Percentiles rank a stretch among this genome's conserved stretches.
These are phyloP conservation scores for Biscogniauxia mediterranea DNA, from an alignment of 2,329 filamentous ascomycete species.

Conservation along the genomic window DNA sequence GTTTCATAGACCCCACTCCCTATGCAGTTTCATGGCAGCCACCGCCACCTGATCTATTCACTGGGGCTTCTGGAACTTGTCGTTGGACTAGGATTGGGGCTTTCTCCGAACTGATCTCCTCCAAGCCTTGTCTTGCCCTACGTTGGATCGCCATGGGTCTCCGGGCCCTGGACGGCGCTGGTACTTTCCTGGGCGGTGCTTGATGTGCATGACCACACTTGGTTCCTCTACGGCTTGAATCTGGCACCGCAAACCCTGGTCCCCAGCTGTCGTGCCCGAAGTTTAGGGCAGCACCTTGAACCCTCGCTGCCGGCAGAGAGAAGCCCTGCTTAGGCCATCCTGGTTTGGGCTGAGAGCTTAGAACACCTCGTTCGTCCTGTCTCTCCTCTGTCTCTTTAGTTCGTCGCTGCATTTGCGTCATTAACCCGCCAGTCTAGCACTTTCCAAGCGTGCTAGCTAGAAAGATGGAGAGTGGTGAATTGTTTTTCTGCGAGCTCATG, in stretches of 20 bases:
- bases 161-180: conserved; percentile 15
- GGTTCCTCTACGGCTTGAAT: conserved; percentile 5
- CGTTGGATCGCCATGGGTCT: conserved; percentile 26
- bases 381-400: conserved; percentile 24
- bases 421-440: conserved; percentile 28
- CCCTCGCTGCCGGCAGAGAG: conserved; percentile 16
- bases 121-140: conserved; percentile 30
- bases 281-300: conserved; percentile 23
- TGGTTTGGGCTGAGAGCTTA: conserved; percentile 19
- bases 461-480: conserved; percentile 30
- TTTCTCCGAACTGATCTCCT: conserved; percentile 25
- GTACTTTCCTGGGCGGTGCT: conserved; percentile 15
- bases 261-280: conserved; percentile 20
- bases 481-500: conserved; percentile 40
- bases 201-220: conserved; percentile 11
- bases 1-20: conserved; percentile 34
- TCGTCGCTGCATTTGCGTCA: conserved; percentile 31
- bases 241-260: conserved; percentile 17
- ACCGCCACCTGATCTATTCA: conserved; percentile 34
- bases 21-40: conserved; percentile 36
- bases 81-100: conserved; percentile 8
- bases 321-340: conserved; percentile 19
- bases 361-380: conserved; percentile 30
- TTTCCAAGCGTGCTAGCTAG: conserved; percentile 30
- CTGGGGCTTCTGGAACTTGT: conserved; percentile 19